phyloP scores from a whole-genome alignment of 208 protist genomes.

The Plasmodiophora brassicae region DNA sequence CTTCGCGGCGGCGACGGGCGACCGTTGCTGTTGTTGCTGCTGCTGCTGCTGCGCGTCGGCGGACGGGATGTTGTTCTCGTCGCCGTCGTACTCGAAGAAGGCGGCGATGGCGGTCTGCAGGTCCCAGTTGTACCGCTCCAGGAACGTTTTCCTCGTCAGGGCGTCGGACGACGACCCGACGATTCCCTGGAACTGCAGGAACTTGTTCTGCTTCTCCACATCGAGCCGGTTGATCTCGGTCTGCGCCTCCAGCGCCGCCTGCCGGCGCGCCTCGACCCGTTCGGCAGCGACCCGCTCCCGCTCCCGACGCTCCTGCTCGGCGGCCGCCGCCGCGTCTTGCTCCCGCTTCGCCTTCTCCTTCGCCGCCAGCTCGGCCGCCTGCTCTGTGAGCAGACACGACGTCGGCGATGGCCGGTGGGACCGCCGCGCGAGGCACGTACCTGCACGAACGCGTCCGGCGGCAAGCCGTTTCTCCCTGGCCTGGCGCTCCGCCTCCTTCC shows the following conservation, averaged over 20 bases:
- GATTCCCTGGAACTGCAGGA: not conserved
- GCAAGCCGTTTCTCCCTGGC: no score
- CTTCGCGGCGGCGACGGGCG: not conserved
- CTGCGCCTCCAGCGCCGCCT: not conserved
- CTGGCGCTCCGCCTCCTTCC: no score
- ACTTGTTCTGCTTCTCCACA: not conserved
- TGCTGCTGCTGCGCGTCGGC: not conserved
- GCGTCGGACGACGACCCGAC: not conserved
- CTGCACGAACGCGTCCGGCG: no score
- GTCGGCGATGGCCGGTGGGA: no score
- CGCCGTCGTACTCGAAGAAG: conserved; percentile 20
- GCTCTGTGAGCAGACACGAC: no score
- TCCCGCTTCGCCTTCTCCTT: not conserved
- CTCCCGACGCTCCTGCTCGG: not conserved
- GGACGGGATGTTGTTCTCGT: not conserved
- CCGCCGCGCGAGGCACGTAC: no score
- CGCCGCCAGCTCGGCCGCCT: not conserved
- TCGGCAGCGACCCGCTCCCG: not conserved
- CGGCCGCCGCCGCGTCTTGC: not conserved
- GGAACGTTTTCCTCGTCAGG: not conserved
- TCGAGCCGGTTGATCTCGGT: no score
- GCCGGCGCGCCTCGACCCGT: not conserved
- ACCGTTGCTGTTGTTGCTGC: no score
- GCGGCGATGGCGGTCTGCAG: not conserved
- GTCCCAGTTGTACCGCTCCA: conserved; percentile 9